Evolutionary conservation across 164 flowering plant species (phyloP), one percentile per base, ranked within the genome.

Genomic region (Macadamia integrifolia): DNA sequence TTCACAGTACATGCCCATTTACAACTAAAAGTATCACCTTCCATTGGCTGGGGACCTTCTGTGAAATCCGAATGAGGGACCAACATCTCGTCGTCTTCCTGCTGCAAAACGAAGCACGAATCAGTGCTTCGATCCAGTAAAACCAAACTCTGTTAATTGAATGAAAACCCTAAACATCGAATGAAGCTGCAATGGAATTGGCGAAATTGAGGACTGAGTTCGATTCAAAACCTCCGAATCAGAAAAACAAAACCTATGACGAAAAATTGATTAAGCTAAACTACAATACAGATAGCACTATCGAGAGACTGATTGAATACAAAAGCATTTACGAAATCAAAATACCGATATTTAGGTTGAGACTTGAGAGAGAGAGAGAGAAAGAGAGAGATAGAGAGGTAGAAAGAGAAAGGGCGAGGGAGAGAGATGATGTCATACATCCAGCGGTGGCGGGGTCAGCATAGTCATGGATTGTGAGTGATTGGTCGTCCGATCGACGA

Each of bases 41-140:
- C 90, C 85, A 88, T 81, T 3, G 93, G 88, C 74, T 85, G 91
- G 23, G 93, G 88, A n/a, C 85, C 93, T 40, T 90, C 91, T 18
- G 77, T 81, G 35, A 83, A 69, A 72, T 88, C 97, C n/a, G 93
- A 80, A 75, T 88, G 88, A 43, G 96, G 98, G 66, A 92, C 94
- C 28, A 92, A 84, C 91, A 92, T 85, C 85, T 90, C 96, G 67
- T 92, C 96, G 64, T 92, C 96, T 40, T 92, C 93, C 74, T 87
- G 92, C 89, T 88, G 81, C 83, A 77, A 55, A 74, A 69, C 9
- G 42, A 60, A 29, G n/a, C 50, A 64, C 48, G 46, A 80, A 67
- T 70, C 84, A 80, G 62, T 75, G 30, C 71, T 71, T 68, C 60
- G 71, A 76, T 73, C 73, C 58, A 70, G 61, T 32, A 28, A 71